Evolutionary conservation across 2,329 filamentous ascomycete genomes (phyloP).

Genomic region (Mariannaea sp.): DNA sequence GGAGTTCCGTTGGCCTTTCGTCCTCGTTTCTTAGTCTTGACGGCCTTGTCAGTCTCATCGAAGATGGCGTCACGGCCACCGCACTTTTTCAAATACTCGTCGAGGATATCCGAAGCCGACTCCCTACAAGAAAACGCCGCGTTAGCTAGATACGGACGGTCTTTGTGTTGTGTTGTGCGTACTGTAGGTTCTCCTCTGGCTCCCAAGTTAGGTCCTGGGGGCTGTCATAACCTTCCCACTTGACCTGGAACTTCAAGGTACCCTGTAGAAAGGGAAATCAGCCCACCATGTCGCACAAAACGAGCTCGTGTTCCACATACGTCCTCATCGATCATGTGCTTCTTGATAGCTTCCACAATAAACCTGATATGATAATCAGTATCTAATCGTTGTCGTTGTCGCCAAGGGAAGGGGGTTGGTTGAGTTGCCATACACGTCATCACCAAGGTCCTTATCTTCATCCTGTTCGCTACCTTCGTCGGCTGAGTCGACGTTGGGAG

Average conservation of each 20-base stretch:
- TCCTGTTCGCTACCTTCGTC: slow-evolving; percentile 44
- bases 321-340: slow-evolving; percentile 64
- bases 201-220: slow-evolving; percentile 79
- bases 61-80: slow-evolving; percentile 66
- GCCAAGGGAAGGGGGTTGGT: too few species aligned
- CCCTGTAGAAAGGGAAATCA: slow-evolving; percentile 44
- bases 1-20: slow-evolving; percentile 49
- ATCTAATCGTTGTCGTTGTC: not conserved
- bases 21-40: slow-evolving; percentile 62
- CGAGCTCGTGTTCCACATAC: slow-evolving; percentile 43
- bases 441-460: slow-evolving; percentile 47
- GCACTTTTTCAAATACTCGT: slow-evolving; percentile 65
- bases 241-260: slow-evolving; percentile 68
- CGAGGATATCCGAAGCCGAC: slow-evolving; percentile 63
- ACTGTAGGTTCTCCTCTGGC: slow-evolving; percentile 66
- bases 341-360: slow-evolving; percentile 74
- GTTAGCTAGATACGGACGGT: not conserved
- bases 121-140: slow-evolving; percentile 47
- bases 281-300: not conserved
- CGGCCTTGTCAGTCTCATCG: slow-evolving; percentile 54
- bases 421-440: slow-evolving; percentile 47
- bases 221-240: slow-evolving; percentile 79
- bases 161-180: slow-evolving; percentile 8
- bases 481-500: slow-evolving; percentile 31
- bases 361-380: slow-evolving; percentile 55